Base-by-base conservation (phyloP, 2,329 filamentous ascomycete genomes). In the Alternaria alternata region DNA sequence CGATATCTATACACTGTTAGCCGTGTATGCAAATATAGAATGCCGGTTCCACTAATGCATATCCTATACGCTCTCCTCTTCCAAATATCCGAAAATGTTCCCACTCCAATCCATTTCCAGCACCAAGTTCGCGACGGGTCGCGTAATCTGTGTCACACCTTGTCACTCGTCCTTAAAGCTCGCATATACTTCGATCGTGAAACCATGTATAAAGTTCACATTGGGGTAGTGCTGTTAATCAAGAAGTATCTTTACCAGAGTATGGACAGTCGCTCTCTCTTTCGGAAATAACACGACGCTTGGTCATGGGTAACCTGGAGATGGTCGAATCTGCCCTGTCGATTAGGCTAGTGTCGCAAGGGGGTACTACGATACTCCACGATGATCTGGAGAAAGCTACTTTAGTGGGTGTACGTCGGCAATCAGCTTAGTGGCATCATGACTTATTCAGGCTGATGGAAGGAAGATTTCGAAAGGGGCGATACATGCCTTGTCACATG, bases 351-450 rank as follows among this genome's bases (percentile, higher is more conserved):
- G 46, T 4, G 12, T 16, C 30, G 22, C 30, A 34, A 34, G 18
- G 43, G 8, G 22, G 30, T 36, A 36, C 46, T 20, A 36, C 34
- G 46, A 32, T 36, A 18, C 30, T 32, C 18, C 46, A 48, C 20
- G 46, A 48, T 36, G 46, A 36, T 48, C 46, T 48, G 18, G 46
- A 48, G 46, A 48, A 36, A 36, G 46, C 46, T 48, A 48, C 18
- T 16, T 48, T 48, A 48, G 46, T 30, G 30, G 46, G 30, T 14
- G 30, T 36, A 16, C 34, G 30, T 48, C 30, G 46, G 30, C 14
- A 48, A 48, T 36, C 12, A 7, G 3, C 16, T 43, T 43, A 43
- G 41, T 26, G 12, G 20, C 12, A 43, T n/a, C 46, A 11, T 34
- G 30, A 16, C 28, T 22, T 22, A 7, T 26, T 34, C 34, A 48